A percentile compares a stretch with the other conserved stretches of the same genome.
phyloP scores from a whole-genome alignment of 345 rosid genomes.

The Brassica juncea region DNA sequence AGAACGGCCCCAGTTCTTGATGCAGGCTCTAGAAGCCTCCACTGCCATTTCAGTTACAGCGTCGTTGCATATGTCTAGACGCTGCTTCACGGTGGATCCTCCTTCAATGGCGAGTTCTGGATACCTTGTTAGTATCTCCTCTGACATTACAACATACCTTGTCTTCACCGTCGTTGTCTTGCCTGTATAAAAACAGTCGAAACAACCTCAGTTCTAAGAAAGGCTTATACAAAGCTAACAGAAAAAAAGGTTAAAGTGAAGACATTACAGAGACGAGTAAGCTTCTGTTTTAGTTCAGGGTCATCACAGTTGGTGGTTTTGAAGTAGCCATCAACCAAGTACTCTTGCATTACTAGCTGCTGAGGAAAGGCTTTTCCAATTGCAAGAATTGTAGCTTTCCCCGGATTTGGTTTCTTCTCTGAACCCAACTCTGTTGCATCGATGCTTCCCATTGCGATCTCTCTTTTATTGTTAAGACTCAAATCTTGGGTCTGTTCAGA shows the following conservation, averaged over 20 bases:
- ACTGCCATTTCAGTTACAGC: conserved; percentile 92
- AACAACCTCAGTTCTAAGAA: conserved; percentile 1
- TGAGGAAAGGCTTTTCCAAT: conserved; percentile 93
- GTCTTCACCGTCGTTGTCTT: conserved; percentile 94
- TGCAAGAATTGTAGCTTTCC: conserved; percentile 85
- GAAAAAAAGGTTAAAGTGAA: conserved; percentile 9
- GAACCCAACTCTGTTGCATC: conserved; percentile 36
- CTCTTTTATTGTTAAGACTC: neutral
- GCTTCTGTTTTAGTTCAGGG: conserved; percentile 85
- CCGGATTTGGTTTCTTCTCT: conserved; percentile 44
- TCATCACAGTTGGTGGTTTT: conserved; percentile 88
- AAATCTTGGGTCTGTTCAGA: conserved; percentile 21
- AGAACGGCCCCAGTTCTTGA: conserved; percentile 80
- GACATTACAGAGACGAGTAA: conserved; percentile 75
- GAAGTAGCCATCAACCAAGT: conserved; percentile 89
- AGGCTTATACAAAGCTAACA: neutral
- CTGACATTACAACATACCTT: conserved; percentile 95
- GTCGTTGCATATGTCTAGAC: conserved; percentile 71
- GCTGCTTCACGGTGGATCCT: conserved; percentile 76
- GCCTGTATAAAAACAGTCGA: conserved; percentile 50
- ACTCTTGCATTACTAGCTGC: conserved; percentile 96
- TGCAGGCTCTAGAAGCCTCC: conserved; percentile 79
- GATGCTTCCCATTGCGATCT: conserved; percentile 56
- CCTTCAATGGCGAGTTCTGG: conserved; percentile 89
- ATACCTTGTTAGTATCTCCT: conserved; percentile 77